phyloP scores from a whole-genome alignment of 768 basidiomycete genomes.

The Scleroderma bovista region DNA sequence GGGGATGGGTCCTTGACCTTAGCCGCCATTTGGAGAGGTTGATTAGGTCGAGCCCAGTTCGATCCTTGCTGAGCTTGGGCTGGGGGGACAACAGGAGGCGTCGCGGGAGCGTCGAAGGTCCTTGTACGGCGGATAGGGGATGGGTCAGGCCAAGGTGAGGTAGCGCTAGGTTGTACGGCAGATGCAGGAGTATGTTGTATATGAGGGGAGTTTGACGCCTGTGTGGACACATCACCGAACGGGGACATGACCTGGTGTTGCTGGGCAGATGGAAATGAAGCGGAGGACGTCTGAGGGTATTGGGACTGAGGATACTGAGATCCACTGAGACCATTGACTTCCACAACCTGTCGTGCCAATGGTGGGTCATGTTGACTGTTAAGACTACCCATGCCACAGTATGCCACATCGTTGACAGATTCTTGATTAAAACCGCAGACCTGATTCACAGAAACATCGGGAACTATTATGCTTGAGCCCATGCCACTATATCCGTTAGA shows the following conservation, averaged over 20 bases:
- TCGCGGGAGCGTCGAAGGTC: conserved; percentile 15
- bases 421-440: conserved; percentile 23
- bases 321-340: conserved; percentile 18
- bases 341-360: conserved; percentile 16
- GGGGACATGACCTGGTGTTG: conserved; percentile 19
- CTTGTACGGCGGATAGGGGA: conserved; percentile 3
- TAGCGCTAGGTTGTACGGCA: conserved; percentile 14
- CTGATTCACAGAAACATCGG: conserved; percentile 15
- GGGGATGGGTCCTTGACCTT: conserved; percentile 42
- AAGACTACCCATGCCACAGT: conserved; percentile 18
- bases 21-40: conserved; percentile 13
- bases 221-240: conserved; percentile 17
- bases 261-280: conserved; percentile 14
- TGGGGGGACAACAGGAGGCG: conserved; percentile 18
- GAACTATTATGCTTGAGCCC: conserved; percentile 14
- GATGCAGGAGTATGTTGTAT: conserved; percentile 17
- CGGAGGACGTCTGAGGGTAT: conserved; percentile 17
- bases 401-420: conserved; percentile 17
- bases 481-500: conserved; percentile 20
- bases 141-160: conserved; percentile 20
- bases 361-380: conserved; percentile 18
- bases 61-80: conserved; percentile 24
- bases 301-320: conserved; percentile 17
- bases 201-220: conserved; percentile 11
- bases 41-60: conserved; percentile 33